Base-by-base conservation (phyloP, 352 stramenopile genomes). In the Globisporangium ultimum region DNA sequence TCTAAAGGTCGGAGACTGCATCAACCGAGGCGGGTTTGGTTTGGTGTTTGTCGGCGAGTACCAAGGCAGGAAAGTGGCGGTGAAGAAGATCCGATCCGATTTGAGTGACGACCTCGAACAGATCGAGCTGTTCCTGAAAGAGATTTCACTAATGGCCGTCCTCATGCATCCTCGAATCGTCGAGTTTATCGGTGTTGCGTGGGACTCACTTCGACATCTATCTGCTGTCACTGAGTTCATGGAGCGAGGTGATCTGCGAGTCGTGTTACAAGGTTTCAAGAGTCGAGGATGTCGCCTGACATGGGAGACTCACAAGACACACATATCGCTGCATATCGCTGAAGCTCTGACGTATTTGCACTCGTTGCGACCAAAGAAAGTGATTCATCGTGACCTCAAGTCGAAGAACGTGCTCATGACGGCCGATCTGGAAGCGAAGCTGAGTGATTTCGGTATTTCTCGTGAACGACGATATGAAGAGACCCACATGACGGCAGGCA, bases 371-470 rank as follows among this genome's bases (percentile, higher is more conserved):
- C 79, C 79, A 12, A 84, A 79, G 12, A 84, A 79, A 56, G 46
- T 89, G 2, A 70, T 69, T 41, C 65, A 72, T 46, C 65, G 65
- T 17, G 65, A 72, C 28, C 53, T 72, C 28, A 72, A 72, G 57
- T 72, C 65, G 0, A 66, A 63, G 43, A 72, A 72, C 49, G 65
- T 72, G 45, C 56, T 73, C 3, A n/a, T 72, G 24, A 61, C 81
- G 58, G 71, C 65, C 1, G 68, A 83, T 24, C 70, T 87, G 68
- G 68, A 87, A 34, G 77, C 79, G 28, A 91, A 91, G 47, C 65
- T 91, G 15, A 91, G 78, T 36, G 82, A 91, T 65, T 91, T 91
- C 63, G 79, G 79, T n/a, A 70, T 88, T 15, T 88, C 75, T 0
- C 77, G 80, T 9, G 76, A 88, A 50, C 71, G 71, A 12, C 64